A percentile compares a stretch with the other conserved stretches of the same genome.
phyloP scores from a whole-genome alignment of 2,329 filamentous ascomycete genomes.

The Alternaria atra region DNA sequence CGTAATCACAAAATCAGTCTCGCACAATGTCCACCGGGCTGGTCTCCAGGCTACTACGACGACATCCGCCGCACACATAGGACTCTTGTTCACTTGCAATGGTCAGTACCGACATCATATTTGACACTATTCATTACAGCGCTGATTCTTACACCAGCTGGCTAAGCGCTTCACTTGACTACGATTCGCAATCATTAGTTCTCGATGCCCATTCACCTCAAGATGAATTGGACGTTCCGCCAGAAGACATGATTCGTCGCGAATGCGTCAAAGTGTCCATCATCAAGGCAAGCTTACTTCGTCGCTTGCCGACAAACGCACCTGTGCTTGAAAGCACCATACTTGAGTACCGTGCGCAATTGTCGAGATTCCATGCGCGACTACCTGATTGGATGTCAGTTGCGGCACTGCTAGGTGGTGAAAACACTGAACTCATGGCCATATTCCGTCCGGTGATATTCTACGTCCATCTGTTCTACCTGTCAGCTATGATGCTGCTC shows the following conservation, averaged over 20 bases:
- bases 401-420: background rate
- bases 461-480: conserved; percentile 33
- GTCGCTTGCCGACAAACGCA: conserved; percentile 4
- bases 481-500: conserved; percentile 31
- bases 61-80: conserved; percentile 26
- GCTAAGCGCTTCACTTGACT: conserved; percentile 28
- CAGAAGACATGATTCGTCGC: conserved; percentile 20
- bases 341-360: conserved; percentile 16
- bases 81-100: conserved; percentile 24
- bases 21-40: background rate
- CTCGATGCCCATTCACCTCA: background rate
- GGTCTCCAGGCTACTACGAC: conserved; percentile 5
- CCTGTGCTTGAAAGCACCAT: conserved; percentile 13
- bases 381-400: conserved; percentile 27
- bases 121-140: background rate
- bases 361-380: conserved; percentile 18
- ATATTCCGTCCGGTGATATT: conserved; percentile 19
- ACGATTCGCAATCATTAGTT: conserved; percentile 7
- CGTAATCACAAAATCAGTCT: conserved; percentile 13
- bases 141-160: conserved; percentile 15
- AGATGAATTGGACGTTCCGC: conserved; percentile 7
- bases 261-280: conserved; percentile 30
- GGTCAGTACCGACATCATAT: background rate
- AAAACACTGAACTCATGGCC: background rate
- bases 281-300: conserved; percentile 29